Evolutionary conservation across 2,329 filamentous ascomycete genomes (phyloP).

Genomic region (Colletotrichum limetticola): DNA sequence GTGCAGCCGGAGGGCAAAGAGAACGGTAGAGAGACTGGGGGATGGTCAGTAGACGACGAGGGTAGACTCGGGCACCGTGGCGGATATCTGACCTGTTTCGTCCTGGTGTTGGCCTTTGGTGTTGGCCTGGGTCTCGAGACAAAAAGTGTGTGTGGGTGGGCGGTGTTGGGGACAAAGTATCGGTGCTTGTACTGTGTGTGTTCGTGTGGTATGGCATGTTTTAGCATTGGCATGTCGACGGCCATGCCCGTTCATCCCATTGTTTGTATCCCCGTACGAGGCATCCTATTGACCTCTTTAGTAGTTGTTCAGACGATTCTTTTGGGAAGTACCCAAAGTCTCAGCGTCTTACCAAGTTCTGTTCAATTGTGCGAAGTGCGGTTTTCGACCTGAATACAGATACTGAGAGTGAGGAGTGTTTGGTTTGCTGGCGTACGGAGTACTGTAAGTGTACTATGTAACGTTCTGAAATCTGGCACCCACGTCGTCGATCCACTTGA

Average conservation of each 20-base stretch:
- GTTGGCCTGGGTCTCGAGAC: neutral
- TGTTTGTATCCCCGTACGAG: neutral
- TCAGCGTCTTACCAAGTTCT: neutral
- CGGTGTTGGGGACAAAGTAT: neutral
- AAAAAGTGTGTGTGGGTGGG: neutral
- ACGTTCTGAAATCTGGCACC: neutral
- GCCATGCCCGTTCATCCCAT: neutral
- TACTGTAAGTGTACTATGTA: too few relatives aligned
- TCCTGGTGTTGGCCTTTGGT: constrained; percentile 16
- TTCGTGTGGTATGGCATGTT: neutral
- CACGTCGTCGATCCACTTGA: neutral
- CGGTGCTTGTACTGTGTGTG: neutral
- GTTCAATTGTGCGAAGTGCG: neutral
- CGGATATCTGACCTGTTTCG: constrained; percentile 32
- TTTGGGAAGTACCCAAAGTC: neutral
- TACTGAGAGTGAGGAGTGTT: too few relatives aligned
- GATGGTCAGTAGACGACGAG: neutral
- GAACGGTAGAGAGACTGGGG: constrained; percentile 5
- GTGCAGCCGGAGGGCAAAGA: constrained; percentile 11
- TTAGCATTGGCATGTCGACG: neutral
- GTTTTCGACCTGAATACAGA: too few relatives aligned
- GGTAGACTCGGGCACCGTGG: neutral
- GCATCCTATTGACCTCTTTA: neutral
- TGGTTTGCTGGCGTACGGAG: too few relatives aligned
- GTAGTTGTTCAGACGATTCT: neutral